Percentiles rank a stretch among this genome's conserved stretches.
These are phyloP conservation scores for Cladophialophora yegresii DNA, from an alignment of 2,329 filamentous ascomycete species.

Conservation along the genomic window DNA sequence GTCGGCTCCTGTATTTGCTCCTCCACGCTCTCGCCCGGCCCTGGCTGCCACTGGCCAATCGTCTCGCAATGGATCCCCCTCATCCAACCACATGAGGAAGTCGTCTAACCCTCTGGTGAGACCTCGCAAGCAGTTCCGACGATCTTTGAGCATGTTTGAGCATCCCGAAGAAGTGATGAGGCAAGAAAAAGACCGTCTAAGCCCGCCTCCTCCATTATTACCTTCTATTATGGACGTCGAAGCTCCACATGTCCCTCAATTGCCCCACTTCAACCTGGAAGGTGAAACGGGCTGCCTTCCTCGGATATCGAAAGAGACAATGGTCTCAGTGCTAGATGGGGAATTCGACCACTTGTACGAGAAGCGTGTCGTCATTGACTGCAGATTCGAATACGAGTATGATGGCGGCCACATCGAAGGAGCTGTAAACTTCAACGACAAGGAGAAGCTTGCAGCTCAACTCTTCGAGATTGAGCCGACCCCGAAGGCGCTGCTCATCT, in stretches of 20 bases:
- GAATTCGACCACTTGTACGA: constrained; percentile 75
- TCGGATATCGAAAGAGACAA: constrained; percentile 76
- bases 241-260: constrained; percentile 60
- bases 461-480: constrained; percentile 69
- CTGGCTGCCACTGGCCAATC: constrained; percentile 22
- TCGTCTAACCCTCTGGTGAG: constrained; percentile 70
- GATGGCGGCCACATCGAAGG: constrained; percentile 92
- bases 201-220: constrained; percentile 53
- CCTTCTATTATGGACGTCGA: constrained; percentile 83
- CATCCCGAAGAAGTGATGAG: constrained; percentile 84
- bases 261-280: constrained; percentile 82
- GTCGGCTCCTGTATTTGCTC: constrained; percentile 40
- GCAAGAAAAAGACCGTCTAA: constrained; percentile 63
- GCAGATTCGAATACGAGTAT: constrained; percentile 98
- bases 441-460: constrained; percentile 77
- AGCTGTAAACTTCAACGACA: constrained; percentile 95
- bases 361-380: constrained; percentile 86
- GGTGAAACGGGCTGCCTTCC: constrained; percentile 84
- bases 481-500: constrained; percentile 77
- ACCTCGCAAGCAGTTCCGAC: constrained; percentile 83
- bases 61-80: constrained; percentile 73
- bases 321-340: constrained; percentile 85
- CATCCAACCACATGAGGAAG: constrained; percentile 70
- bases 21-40: constrained; percentile 28
- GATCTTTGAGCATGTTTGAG: constrained; percentile 98